phyloP scores from a whole-genome alignment of 2,329 filamentous ascomycete species.

The Lecanoromycetidae sp. region DNA sequence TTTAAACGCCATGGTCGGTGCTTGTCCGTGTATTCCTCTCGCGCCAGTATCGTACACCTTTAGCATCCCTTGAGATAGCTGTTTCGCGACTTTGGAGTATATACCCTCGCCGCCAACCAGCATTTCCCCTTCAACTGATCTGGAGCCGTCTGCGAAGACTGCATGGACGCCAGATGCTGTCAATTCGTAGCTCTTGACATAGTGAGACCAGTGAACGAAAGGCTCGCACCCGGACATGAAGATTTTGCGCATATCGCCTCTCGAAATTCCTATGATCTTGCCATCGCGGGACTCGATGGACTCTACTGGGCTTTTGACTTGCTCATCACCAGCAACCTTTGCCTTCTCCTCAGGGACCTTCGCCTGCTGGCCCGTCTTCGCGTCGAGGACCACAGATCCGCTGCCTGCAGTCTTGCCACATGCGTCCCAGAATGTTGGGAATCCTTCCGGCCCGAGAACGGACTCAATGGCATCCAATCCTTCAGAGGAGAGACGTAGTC shows the following conservation, averaged over 20 bases:
- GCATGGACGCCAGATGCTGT: constrained; percentile 43
- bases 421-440: constrained; percentile 3
- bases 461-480: constrained; percentile 8
- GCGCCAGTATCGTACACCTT: constrained; percentile 54
- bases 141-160: constrained; percentile 48
- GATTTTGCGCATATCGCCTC: constrained; percentile 50
- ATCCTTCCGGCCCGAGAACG: constrained; percentile 6
- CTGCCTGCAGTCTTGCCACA: constrained; percentile 7
- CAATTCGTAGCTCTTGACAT: constrained; percentile 45
- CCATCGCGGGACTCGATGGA: constrained; percentile 40
- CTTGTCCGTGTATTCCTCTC: constrained; percentile 53
- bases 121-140: constrained; percentile 43
- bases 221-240: constrained; percentile 47
- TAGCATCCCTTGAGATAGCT: constrained; percentile 45
- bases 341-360: no score
- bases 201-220: constrained; percentile 43
- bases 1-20: constrained; percentile 49
- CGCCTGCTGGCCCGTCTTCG: constrained; percentile 4
- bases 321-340: constrained; percentile 21
- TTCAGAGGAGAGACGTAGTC: constrained; percentile 16
- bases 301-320: constrained; percentile 20
- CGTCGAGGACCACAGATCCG: constrained; percentile 4
- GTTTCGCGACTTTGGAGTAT: constrained; percentile 47
- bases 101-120: constrained; percentile 40
- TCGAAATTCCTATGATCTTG: constrained; percentile 49